phyloP scores from a whole-genome alignment of 257 asterid species.

The Verbena officinalis region DNA sequence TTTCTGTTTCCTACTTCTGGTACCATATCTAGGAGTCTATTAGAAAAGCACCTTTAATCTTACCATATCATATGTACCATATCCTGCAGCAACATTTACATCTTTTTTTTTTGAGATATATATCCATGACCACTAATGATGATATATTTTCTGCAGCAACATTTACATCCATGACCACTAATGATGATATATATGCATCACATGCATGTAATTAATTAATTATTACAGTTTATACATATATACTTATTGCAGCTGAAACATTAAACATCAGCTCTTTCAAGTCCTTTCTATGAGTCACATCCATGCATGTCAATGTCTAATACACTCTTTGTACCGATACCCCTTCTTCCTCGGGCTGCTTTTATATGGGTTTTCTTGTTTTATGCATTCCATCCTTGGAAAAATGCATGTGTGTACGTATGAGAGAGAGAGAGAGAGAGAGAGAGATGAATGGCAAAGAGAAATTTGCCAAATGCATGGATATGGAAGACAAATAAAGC shows the following conservation, averaged over 20 bases:
- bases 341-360: constrained; percentile 13
- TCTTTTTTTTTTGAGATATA: no score
- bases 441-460: background rate
- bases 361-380: background rate
- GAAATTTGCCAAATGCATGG: constrained; percentile 7
- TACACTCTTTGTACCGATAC: background rate
- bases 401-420: background rate
- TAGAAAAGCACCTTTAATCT: constrained; percentile 27
- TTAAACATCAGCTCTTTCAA: constrained; percentile 2
- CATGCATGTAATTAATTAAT: background rate
- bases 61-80: constrained; percentile 30
- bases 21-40: constrained; percentile 29
- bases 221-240: background rate
- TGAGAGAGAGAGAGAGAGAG: background rate
- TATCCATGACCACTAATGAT: constrained; percentile 23
- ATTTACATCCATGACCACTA: constrained; percentile 26
- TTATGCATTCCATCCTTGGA: no score
- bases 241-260: constrained; percentile 17
- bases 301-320: constrained; percentile 26
- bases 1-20: constrained; percentile 34
- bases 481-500: background rate
- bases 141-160: background rate
- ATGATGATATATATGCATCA: background rate
- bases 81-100: constrained; percentile 15
- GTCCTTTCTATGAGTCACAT: constrained; percentile 29